phyloP scores from a whole-genome alignment of 805 yeast species.

The Candida silvatica region DNA sequence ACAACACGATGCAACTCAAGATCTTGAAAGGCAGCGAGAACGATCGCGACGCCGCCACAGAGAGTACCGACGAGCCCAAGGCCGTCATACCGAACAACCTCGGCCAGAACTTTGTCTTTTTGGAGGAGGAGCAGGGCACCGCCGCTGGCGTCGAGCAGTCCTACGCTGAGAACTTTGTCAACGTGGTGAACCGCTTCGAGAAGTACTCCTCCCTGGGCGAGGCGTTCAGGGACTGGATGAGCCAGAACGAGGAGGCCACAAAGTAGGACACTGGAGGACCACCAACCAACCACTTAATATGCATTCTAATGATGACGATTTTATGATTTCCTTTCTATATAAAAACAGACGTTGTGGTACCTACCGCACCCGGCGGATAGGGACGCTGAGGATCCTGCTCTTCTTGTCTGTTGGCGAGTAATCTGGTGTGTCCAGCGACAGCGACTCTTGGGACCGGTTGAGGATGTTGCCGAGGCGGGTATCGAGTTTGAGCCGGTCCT shows the following conservation, averaged over 20 bases:
- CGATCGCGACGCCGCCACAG: background rate
- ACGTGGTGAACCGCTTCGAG: slow-evolving; percentile 26
- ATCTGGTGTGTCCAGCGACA: slow-evolving; percentile 5
- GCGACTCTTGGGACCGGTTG: slow-evolving; percentile 18
- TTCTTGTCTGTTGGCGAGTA: background rate
- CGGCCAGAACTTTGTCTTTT: slow-evolving; percentile 26
- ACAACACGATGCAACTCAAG: slow-evolving; percentile 71
- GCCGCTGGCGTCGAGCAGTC: slow-evolving; percentile 6
- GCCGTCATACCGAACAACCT: slow-evolving; percentile 17
- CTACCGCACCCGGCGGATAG: too few species aligned
- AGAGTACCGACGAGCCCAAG: slow-evolving; percentile 2
- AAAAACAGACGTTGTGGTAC: too few species aligned
- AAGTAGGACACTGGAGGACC: background rate
- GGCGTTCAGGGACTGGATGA: slow-evolving; percentile 28
- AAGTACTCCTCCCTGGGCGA: slow-evolving; percentile 25
- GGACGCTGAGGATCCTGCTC: slow-evolving; percentile 4
- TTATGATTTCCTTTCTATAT: too few species aligned
- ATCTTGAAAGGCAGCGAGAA: slow-evolving; percentile 53
- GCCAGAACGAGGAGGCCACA: background rate
- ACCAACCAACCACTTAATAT: background rate
- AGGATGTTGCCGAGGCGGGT: slow-evolving; percentile 17
- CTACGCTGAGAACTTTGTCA: slow-evolving; percentile 24
- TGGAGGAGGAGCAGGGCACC: slow-evolving; percentile 8
- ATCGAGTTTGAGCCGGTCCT: slow-evolving; percentile 21
- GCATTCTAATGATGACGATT: background rate